Evolutionary conservation across 1,139 yeast species (phyloP).

Genomic region (Blastobotrys malaysiensis): DNA sequence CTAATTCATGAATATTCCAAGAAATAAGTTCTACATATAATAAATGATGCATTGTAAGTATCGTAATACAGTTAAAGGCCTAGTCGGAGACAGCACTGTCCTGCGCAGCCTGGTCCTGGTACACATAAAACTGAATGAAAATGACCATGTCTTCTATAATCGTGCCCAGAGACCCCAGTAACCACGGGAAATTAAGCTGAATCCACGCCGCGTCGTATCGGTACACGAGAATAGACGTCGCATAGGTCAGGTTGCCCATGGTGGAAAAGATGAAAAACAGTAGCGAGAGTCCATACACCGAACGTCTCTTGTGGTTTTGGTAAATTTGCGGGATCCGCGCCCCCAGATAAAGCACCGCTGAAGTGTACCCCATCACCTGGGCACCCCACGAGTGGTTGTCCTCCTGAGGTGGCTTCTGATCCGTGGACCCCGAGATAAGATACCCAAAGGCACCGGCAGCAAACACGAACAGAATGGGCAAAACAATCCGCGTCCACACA

Average conservation of each 20-base stretch:
- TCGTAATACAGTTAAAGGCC: neutral
- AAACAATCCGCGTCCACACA: constrained; percentile 43
- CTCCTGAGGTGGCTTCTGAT: constrained; percentile 18
- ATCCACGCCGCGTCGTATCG: constrained; percentile 58
- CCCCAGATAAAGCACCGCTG: constrained; percentile 65
- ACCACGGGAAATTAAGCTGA: constrained; percentile 63
- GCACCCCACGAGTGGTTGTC: constrained; percentile 46
- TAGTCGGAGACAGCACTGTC: neutral
- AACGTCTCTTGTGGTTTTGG: constrained; percentile 61
- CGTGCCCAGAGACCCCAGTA: constrained; percentile 70
- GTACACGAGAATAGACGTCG: constrained; percentile 65
- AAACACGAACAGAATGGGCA: constrained; percentile 61
- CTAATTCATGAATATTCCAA: too few species aligned
- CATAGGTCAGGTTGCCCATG: constrained; percentile 71
- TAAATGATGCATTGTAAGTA: too few species aligned
- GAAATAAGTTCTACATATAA: too few species aligned
- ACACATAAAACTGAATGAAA: constrained; percentile 59
- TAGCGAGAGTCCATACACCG: constrained; percentile 70
- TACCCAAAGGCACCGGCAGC: constrained; percentile 64
- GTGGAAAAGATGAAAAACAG: constrained; percentile 71
- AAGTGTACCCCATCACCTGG: constrained; percentile 63
- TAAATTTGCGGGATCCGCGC: constrained; percentile 78
- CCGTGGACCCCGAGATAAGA: constrained; percentile 38
- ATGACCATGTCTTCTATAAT: constrained; percentile 61
- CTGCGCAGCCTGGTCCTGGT: constrained; percentile 21